Evolutionary conservation across 2,329 filamentous ascomycete species (phyloP).

Genomic region (Triangularia verruculosa): DNA sequence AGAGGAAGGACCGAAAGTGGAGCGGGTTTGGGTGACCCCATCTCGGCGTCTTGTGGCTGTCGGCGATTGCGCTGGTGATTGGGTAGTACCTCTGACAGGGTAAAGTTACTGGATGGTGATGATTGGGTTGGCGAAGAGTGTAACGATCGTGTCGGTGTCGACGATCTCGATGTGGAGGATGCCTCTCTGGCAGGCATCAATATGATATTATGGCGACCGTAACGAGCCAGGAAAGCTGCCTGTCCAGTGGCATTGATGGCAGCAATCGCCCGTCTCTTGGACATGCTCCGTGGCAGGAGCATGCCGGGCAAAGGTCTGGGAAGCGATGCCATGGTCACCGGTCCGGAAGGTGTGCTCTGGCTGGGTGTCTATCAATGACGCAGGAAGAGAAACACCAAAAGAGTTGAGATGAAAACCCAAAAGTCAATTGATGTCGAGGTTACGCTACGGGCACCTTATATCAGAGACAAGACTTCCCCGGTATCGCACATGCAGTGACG

Average conservation of each 20-base stretch:
- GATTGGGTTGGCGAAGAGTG: constrained; percentile 31
- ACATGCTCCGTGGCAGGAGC: constrained; percentile 4
- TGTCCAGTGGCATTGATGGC: not conserved
- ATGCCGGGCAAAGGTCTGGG: constrained; percentile 10
- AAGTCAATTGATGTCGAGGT: not conserved
- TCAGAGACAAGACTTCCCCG: constrained; percentile 11
- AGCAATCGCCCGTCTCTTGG: not conserved
- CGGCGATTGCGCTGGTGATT: constrained; percentile 6
- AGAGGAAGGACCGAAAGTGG: constrained; percentile 66
- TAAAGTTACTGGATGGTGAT: constrained; percentile 23
- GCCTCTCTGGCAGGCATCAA: not conserved
- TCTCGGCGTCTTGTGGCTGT: constrained; percentile 17
- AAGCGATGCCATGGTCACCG: constrained; percentile 13
- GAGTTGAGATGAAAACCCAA: not conserved
- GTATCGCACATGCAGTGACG: constrained; percentile 16
- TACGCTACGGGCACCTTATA: not conserved
- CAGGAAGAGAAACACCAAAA: not conserved
- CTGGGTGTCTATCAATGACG: not conserved
- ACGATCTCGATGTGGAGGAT: constrained; percentile 2
- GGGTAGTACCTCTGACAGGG: constrained; percentile 14
- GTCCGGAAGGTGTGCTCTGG: not conserved
- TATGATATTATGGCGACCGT: not conserved
- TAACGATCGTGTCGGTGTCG: constrained; percentile 27
- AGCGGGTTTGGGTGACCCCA: constrained; percentile 21
- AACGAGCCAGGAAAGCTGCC: not conserved